Base-by-base conservation (phyloP, 225 moss, liverwort and hornwort species). In the Takakia lepidozioides region DNA sequence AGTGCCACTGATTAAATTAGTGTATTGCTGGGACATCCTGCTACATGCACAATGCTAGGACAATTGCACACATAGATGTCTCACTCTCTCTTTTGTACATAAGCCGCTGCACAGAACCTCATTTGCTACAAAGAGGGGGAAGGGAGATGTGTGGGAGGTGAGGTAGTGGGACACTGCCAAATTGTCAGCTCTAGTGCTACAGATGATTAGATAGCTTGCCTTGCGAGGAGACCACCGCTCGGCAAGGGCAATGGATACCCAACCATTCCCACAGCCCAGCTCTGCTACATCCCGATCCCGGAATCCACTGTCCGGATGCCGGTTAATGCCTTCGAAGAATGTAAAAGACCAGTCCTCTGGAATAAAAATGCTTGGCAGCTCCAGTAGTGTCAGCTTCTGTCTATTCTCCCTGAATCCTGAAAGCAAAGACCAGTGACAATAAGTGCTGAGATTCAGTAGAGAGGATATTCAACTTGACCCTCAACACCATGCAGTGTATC, bases 291-390 rank as follows among this genome's bases (percentile, higher is more conserved):
- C 91, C 58, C 98, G 82, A 52, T 85, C 78, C 30, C 82, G 77
- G 50, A 98, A 98, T 3, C 98, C 98, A 40, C 76, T 83, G 25
- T 98, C 98, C 38, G 98, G 87, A 74, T 87, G 91, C 64, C 98
- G 69, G 67, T 82, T 91, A 28, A 98, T 91, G 58, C 98, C 98
- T 66, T 98, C 98, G 51, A 98, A 83, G 67, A 98, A 98, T 14
- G 98, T 98, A 58, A 98, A 98, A 8, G 98, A 98, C 98, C 98
- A 98, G 53, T 85, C 98, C 65, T 98, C 98, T 19, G 98, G 98
- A 51, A 85, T 66, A 49, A 98, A 98, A 59, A 98, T 98, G 70
- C 98, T 98, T 30, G 98, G 98, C 48, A 91, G 68, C 26, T 98
- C 98, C 69, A 98, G 59, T 64, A 98, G 59, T 38, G 83, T 87